phyloP scores from a whole-genome alignment of 495 filamentous ascomycete species.

The Penicillium longicatenatum region DNA sequence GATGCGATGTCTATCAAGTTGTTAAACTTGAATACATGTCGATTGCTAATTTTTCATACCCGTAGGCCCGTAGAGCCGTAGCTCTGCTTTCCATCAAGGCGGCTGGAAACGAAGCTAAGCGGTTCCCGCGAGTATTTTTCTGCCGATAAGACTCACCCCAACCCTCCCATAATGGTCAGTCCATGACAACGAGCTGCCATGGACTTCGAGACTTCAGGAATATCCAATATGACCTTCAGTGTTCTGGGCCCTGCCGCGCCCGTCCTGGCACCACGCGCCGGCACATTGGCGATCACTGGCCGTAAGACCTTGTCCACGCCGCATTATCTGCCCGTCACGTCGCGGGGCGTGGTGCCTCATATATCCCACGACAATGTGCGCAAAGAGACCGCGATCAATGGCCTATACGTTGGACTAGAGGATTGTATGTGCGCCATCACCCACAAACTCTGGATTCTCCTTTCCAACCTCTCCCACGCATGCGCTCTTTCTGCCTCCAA shows the following conservation, averaged over 20 bases:
- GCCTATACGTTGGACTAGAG: slow-evolving; percentile 82
- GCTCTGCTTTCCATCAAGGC: not conserved
- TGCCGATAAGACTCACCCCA: slow-evolving; percentile 21
- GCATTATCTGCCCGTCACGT: slow-evolving; percentile 75
- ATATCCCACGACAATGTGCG: slow-evolving; percentile 80
- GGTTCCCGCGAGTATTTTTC: not conserved
- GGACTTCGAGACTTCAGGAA: slow-evolving; percentile 23
- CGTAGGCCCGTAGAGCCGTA: too few relatives aligned
- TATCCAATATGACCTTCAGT: slow-evolving; percentile 35
- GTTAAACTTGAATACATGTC: not conserved
- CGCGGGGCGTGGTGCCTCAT: slow-evolving; percentile 83
- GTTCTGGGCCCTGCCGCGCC: slow-evolving; percentile 28
- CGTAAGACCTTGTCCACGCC: slow-evolving; percentile 72
- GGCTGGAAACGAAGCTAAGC: not conserved
- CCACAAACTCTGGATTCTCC: not conserved
- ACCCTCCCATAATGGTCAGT: slow-evolving; percentile 16
- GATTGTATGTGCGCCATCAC: slow-evolving; percentile 69
- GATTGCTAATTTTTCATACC: not conserved
- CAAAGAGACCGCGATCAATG: slow-evolving; percentile 62
- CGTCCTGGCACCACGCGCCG: slow-evolving; percentile 55
- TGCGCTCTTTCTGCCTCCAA: not conserved
- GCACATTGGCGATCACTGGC: slow-evolving; percentile 60
- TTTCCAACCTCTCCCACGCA: not conserved
- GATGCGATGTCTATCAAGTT: not conserved
- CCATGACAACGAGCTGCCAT: slow-evolving; percentile 29